Conservation (phyloP, 2,329 filamentous ascomycete species). For the Orbilia brochopaga region DNA sequence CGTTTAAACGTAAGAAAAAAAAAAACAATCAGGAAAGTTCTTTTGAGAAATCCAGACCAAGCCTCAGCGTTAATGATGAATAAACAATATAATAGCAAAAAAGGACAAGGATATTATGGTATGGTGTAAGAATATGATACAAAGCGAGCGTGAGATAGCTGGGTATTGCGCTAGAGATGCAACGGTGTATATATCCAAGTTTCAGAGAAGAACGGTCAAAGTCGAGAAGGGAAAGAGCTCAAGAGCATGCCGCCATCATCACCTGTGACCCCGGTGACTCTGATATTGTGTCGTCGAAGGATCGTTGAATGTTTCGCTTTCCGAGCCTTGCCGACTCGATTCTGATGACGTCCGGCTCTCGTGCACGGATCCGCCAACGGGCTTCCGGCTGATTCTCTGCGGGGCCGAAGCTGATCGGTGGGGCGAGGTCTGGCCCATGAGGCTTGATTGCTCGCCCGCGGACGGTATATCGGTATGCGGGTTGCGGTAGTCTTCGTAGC, state of each 20-base stretch:
- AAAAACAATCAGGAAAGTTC: constrained; percentile 3
- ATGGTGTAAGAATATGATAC: not conserved
- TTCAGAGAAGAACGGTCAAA: not conserved
- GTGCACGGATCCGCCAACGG: constrained; percentile 23
- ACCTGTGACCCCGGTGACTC: not conserved
- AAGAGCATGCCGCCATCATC: not conserved
- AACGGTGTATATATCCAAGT: not conserved
- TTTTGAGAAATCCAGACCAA: not conserved
- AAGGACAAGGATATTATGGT: not conserved
- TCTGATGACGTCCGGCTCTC: constrained; percentile 8
- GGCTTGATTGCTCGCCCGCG: constrained; percentile 21
- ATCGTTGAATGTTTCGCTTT: not conserved
- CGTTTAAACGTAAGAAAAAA: constrained; percentile 10
- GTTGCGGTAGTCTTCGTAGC: constrained; percentile 44
- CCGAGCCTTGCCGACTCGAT: not conserved
- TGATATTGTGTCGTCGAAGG: not conserved
- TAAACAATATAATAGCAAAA: not conserved
- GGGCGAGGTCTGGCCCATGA: constrained; percentile 30
- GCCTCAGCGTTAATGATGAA: too few species aligned
- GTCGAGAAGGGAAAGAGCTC: not conserved
- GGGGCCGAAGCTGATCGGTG: constrained; percentile 45
- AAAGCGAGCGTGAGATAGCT: not conserved
- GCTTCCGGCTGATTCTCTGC: constrained; percentile 33
- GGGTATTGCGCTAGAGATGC: not conserved
- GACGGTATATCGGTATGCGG: constrained; percentile 11